Base-by-base conservation (phyloP, 1,284 basidiomycete genomes). In the Ustilago xerochloae region DNA sequence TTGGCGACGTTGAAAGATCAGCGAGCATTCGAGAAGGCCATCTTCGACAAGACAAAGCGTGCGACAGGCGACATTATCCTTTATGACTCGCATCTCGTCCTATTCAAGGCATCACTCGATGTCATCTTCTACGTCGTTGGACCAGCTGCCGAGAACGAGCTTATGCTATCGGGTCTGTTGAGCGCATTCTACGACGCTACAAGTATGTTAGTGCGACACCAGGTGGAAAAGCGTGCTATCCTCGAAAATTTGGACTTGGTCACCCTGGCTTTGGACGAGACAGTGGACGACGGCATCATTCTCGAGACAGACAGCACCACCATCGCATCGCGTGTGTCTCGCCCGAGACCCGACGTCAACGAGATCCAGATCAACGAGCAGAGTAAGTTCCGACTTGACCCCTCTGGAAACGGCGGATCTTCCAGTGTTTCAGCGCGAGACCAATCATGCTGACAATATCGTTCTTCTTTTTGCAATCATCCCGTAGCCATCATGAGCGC, bases 281-380 rank as follows among this genome's bases (percentile, higher is more conserved):
- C 94, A 6, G 90, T 99, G 55, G 97, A 99, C 85, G 94, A 99
- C 83, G 96, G 96, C 43, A 92, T 99, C 85, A 96, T 99, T 77
- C 91, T 99, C 48, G 96, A 99, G 86, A 99, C 95, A 1, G 97
- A 99, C 85, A 89, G 94, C 5, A 90, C 93, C 0, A 93, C 95
- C 10, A 97, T 99, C 81, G 94, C 95, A 0, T 94, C 94, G 33
- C 88, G 97, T 63, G 97, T 99, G 49, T 96, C 93, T 75, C 87
- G 95, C 75, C 93, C 97, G 49, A 91, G 90, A 79, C 91, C 95
- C 18, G 97, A 99, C 85, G 91, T 85, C n/a, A 92, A 92, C 39
- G 95, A 98, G 81, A 97, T 99, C 75, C 92, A 97, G 71, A 97
- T 99, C 88, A 99, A 98, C 88, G 97, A 99, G 86, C 94, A 98